Evolutionary conservation across 345 rosid species (phyloP).

Genomic region (Euclidium syriacum): DNA sequence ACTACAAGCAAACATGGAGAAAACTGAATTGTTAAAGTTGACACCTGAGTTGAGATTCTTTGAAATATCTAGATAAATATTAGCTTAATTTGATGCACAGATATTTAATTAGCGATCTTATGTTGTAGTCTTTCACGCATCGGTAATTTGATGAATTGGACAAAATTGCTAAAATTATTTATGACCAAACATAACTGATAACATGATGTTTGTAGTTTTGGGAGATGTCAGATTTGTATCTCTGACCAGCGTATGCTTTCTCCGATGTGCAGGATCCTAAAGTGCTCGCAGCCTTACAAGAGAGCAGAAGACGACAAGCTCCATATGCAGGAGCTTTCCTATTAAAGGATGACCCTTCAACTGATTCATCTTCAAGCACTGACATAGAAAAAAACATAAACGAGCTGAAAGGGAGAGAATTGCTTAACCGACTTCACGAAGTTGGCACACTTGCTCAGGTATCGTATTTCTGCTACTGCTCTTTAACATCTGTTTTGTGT

Average conservation of each 20-base stretch:
- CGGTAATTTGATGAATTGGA: no score
- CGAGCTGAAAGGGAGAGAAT: constrained; percentile 79
- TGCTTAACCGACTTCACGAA: constrained; percentile 79
- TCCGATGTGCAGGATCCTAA: constrained; percentile 67
- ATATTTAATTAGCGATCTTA: neutral
- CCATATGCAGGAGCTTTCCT: constrained; percentile 99
- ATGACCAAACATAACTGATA: neutral
- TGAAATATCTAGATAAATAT: neutral
- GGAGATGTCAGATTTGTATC: neutral
- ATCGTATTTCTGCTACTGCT: constrained; percentile 11
- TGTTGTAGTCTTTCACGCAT: neutral
- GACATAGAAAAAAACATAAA: constrained; percentile 63
- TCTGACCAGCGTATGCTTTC: constrained; percentile 10
- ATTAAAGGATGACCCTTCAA: constrained; percentile 75
- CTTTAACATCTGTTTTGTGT: constrained; percentile 11
- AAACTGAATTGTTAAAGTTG: neutral
- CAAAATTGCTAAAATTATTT: neutral
- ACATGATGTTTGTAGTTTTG: neutral
- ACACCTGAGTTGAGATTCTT: neutral
- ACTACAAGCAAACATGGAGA: neutral
- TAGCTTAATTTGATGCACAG: neutral
- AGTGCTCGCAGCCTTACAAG: constrained; percentile 89
- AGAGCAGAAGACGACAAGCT: constrained; percentile 85
- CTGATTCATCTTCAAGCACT: constrained; percentile 63
- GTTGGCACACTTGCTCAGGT: constrained; percentile 99